Conservation (phyloP, 78 protist genomes). For the Diacronema lutheri region DNA sequence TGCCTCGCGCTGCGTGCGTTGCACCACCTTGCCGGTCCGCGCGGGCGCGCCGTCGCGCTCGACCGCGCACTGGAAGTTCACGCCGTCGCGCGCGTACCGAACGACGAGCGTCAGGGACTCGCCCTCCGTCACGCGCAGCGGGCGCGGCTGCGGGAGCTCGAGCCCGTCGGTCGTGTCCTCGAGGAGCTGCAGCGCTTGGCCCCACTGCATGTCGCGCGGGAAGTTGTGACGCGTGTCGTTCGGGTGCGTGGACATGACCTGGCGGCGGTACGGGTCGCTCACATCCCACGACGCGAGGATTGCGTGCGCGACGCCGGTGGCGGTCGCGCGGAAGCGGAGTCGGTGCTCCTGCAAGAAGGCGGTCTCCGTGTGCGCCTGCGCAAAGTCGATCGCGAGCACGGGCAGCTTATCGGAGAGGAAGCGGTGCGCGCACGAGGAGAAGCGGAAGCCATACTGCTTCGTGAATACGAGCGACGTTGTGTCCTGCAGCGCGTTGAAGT, state of each 20-base stretch:
- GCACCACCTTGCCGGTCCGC: no score
- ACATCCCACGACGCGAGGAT: constrained; percentile 31
- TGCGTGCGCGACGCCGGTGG: constrained; percentile 24
- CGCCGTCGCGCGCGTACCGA: no score
- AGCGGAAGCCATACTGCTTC: constrained; percentile 47
- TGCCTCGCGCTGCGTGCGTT: no score
- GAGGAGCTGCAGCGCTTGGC: constrained; percentile 33
- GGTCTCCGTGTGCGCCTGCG: background rate
- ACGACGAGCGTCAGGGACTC: no score
- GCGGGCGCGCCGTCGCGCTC: no score
- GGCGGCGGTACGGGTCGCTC: background rate
- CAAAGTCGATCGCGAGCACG: constrained; percentile 4
- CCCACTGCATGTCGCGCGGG: constrained; percentile 56
- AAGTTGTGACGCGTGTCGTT: constrained; percentile 22
- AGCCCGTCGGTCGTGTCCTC: background rate
- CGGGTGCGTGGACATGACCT: constrained; percentile 23
- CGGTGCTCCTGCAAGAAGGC: background rate
- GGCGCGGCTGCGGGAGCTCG: no score
- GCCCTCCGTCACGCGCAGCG: no score
- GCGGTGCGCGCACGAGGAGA: background rate
- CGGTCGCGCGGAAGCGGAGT: background rate
- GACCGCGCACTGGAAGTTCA: no score
- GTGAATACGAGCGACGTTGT: constrained; percentile 36
- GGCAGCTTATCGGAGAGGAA: background rate
- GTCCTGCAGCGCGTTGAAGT: constrained; percentile 32